Conservation (phyloP, 1,284 basidiomycete genomes). For the Apiotrichum gamsii region DNA sequence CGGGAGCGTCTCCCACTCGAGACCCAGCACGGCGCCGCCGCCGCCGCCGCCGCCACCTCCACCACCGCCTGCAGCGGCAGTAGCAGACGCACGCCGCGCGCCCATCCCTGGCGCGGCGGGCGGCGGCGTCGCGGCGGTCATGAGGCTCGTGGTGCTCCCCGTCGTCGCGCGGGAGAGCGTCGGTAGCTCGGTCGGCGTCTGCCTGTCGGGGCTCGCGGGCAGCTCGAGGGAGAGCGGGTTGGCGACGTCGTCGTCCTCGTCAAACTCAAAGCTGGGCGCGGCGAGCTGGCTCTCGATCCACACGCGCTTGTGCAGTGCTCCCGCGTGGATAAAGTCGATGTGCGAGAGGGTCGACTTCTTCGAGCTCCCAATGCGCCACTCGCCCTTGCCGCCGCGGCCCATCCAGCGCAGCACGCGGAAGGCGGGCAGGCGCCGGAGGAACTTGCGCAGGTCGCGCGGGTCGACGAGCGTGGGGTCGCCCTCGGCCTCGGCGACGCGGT, state of each 20-base stretch:
- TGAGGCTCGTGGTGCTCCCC: slow-evolving; percentile 7
- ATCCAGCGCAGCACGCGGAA: slow-evolving; percentile 24
- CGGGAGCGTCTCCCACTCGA: slow-evolving; percentile 12
- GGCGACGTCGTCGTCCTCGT: slow-evolving; percentile 1
- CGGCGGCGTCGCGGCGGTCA: slow-evolving; percentile 2
- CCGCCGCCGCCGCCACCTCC: too few species aligned
- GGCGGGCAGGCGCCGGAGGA: slow-evolving; percentile 24
- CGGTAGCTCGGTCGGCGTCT: slow-evolving; percentile 8
- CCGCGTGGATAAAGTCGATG: slow-evolving; percentile 22
- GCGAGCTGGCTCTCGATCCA: slow-evolving; percentile 21
- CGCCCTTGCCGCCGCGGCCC: slow-evolving; percentile 27
- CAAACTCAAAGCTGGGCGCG: slow-evolving; percentile 12
- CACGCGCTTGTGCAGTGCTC: slow-evolving; percentile 8
- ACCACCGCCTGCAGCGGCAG: too few species aligned
- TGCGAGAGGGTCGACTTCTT: slow-evolving; percentile 20
- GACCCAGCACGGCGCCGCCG: slow-evolving; percentile 6
- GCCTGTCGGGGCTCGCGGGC: slow-evolving; percentile 10
- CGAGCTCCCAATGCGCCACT: slow-evolving; percentile 19
- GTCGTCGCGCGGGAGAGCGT: slow-evolving; percentile 15
- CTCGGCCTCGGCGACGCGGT: slow-evolving; percentile 12
- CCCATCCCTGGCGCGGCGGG: not conserved
- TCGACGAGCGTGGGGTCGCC: slow-evolving; percentile 22
- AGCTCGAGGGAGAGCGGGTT: slow-evolving; percentile 7
- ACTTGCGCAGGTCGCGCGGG: slow-evolving; percentile 25
- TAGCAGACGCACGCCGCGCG: slow-evolving; percentile 5